Conservation (phyloP, 225 moss, liverwort and hornwort species). For the Climacium dendroides region DNA sequence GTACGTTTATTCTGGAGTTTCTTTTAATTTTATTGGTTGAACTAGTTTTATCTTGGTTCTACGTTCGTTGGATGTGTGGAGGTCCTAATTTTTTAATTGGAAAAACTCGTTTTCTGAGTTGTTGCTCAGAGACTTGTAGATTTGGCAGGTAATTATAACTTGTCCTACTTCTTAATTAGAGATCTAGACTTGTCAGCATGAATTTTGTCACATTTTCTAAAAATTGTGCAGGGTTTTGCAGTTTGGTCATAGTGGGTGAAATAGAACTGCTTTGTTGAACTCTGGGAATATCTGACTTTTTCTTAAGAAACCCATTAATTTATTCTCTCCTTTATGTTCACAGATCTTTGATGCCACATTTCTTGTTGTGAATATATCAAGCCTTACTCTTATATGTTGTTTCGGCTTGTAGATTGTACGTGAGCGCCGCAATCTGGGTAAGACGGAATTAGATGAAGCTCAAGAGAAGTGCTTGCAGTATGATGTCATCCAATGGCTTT, state of each 20-base stretch:
- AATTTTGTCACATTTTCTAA: not conserved
- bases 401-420: slow-evolving; percentile 56
- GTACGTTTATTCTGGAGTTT: slow-evolving; percentile 17
- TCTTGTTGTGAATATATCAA: not conserved
- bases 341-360: not conserved
- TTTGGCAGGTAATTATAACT: not conserved
- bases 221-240: not conserved
- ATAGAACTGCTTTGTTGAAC: not conserved
- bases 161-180: not conserved
- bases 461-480: slow-evolving; percentile 75
- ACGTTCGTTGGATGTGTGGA: not conserved
- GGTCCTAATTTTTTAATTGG: not conserved
- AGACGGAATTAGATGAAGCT: slow-evolving; percentile 34
- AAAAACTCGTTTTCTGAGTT: not conserved
- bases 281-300: not conserved
- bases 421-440: slow-evolving; percentile 80
- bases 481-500: slow-evolving; percentile 97
- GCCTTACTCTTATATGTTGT: not conserved
- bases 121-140: not conserved
- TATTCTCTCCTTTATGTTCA: not conserved
- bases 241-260: not conserved
- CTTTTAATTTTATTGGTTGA: not conserved
- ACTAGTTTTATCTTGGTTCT: not conserved
- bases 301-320: not conserved
- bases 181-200: not conserved